Base-by-base conservation (phyloP, 192 early-diverging fungal species). In the Podila epigama region DNA sequence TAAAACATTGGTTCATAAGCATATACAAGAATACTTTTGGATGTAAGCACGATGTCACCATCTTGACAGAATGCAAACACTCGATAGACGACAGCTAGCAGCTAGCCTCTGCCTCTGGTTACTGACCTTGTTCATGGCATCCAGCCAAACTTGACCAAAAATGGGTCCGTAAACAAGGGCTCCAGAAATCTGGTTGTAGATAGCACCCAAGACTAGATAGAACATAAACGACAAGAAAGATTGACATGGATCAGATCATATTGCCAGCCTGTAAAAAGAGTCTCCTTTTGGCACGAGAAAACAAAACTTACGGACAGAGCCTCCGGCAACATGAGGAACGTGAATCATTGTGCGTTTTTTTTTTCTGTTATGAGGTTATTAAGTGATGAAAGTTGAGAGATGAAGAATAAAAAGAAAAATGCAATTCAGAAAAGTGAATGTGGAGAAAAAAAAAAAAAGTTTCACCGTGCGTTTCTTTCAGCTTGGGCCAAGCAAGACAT, bases 151-250 rank as follows among this genome's bases (percentile, higher is more conserved):
- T 20, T 77, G 37, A 15, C 73, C 73, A 54, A 77, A 77, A 29
- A 77, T 55, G n/a, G 73, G 73, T n/a, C 73, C 73, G 25, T 77
- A 77, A 50, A 77, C 61, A 10, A 77, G 42, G 16, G 73, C 66
- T 0, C 73, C 73, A 51, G 73, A 18, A 10, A 63, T 3, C 50
- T 77, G 73, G 61, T 77, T 77, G 51, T 77, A 68, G 16, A 77
- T 35, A 34, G 58, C 66, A 36, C 73, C 73, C 22, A 77, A 22
- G 60, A 77, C 73, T 77, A 32, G 20, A 53, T 52, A 9, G n/a
- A 44, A 48, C n/a, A 22, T 22, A n/a, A n/a, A n/a, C n/a, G n/a
- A n/a, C n/a, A 4, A 22, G n/a, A 48, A 20, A 7, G n/a, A 1
- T 22, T 18, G 0, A 2, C 20, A 48, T 22, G 25, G n/a, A 20